phyloP scores from a whole-genome alignment of 2,329 filamentous ascomycete species.

The Aspergillus sclerotialis region DNA sequence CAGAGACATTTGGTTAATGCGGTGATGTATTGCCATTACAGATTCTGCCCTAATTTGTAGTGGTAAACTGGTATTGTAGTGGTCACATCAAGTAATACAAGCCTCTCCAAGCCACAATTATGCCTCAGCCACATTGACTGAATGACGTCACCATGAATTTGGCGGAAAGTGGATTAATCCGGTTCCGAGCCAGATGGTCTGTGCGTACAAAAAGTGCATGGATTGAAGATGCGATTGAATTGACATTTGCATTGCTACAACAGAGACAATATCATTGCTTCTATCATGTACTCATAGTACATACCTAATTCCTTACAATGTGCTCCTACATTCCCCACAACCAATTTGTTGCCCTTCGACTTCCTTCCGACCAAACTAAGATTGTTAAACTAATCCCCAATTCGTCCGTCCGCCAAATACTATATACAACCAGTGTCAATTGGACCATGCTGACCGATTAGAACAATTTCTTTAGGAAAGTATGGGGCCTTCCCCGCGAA shows the following conservation, averaged over 20 bases:
- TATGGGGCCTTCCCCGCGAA: slow-evolving; percentile 88
- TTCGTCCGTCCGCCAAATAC: slow-evolving; percentile 48
- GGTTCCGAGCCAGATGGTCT: too few species aligned
- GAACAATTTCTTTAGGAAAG: slow-evolving; percentile 82
- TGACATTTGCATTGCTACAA: too few species aligned
- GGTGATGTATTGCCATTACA: too few species aligned
- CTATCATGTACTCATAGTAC: too few species aligned
- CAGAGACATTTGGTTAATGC: not conserved
- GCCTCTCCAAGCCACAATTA: not conserved
- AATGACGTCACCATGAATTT: not conserved
- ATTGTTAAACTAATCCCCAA: slow-evolving; percentile 55
- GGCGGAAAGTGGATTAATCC: too few species aligned
- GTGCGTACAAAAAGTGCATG: not conserved
- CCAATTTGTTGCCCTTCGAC: slow-evolving; percentile 28
- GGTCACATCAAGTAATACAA: not conserved
- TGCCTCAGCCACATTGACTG: not conserved
- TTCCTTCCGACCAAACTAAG: slow-evolving; percentile 51
- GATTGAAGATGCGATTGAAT: too few species aligned
- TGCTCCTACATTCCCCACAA: slow-evolving; percentile 32
- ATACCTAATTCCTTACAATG: too few species aligned
- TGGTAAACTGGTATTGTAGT: not conserved
- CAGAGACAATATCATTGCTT: too few species aligned
- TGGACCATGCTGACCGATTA: slow-evolving; percentile 29
- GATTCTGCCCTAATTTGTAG: too few species aligned
- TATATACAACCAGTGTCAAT: too few species aligned